Evolutionary conservation across 2,329 filamentous ascomycete genomes (phyloP), one percentile per base, ranked within the genome.

Genomic region (Monilinia fructigena): DNA sequence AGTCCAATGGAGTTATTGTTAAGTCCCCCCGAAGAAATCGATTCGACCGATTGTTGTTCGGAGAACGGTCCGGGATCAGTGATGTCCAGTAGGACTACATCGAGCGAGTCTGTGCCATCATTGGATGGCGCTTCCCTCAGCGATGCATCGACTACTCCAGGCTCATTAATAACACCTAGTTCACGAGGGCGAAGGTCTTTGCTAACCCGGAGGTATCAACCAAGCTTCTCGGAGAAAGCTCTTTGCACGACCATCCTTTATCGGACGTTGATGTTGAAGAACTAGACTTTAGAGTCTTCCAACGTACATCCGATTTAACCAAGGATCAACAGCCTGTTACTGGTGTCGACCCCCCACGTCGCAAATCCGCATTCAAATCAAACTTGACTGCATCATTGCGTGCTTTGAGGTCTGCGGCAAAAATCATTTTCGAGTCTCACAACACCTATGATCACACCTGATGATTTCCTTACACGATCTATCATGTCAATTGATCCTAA

Each of bases 321-420:
- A 63, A 67, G 59, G 71, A 70, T 11, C 67, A 71, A 31, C 67
- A 69, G 23, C n/a, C 56, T 40, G 55, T 47, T 16, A 38, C 58
- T 16, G 55, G 66, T n/a, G 59, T 63, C 10, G 63, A 68, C 48
- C 53, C 68, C 48, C 68, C 73, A 47, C 69, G 52, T 54, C 72
- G 70, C 48, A 75, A 72, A 66, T 79, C 72, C 52, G 86, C 83
- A 8, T 89, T 90, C 79, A 89, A 89, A 75, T 89, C 87, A 4
- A 90, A 90, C 72, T 75, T 90, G 48, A 89, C 87, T 7, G 87
- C 87, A 8, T 90, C 87, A 12, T 78, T 90, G 56, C 83, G 86
- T 26, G 87, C 87, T 45, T 76, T 90, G 66, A 70, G 85, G 68
- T 87, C 85, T 47, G 87, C 87, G 1, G 87, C 87, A 60, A 84